Percentiles rank a stretch among this genome's conserved stretches.
Evolutionary conservation across 768 basidiomycete species (phyloP).

Genomic region (Leccinum barrowsii): DNA sequence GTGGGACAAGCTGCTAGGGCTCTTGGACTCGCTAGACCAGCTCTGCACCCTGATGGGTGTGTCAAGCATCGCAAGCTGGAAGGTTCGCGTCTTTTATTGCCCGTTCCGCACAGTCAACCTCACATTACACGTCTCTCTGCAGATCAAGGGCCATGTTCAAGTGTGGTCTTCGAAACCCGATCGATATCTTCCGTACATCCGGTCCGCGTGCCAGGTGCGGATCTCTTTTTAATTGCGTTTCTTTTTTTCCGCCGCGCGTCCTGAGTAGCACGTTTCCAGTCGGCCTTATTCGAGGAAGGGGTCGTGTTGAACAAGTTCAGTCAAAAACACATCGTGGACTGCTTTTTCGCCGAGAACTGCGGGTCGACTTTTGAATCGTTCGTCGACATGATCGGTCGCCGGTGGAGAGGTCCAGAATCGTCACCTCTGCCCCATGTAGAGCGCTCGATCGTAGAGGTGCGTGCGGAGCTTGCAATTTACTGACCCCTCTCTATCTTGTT

Average conservation of each 20-base stretch:
- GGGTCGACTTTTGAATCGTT: slow-evolving; percentile 52
- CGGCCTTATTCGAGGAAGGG: slow-evolving; percentile 53
- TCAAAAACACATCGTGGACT: slow-evolving; percentile 54
- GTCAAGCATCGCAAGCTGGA: slow-evolving; percentile 54
- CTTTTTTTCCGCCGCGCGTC: not conserved
- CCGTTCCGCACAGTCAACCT: not conserved
- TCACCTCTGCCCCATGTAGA: slow-evolving; percentile 42
- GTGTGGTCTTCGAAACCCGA: slow-evolving; percentile 43
- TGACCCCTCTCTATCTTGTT: not conserved
- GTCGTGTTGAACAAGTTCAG: slow-evolving; percentile 50
- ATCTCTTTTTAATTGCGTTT: not conserved
- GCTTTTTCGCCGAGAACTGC: slow-evolving; percentile 61
- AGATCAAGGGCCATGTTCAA: slow-evolving; percentile 51
- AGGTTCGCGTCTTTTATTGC: slow-evolving; percentile 38
- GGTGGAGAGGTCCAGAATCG: slow-evolving; percentile 36
- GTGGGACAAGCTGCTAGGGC: slow-evolving; percentile 46
- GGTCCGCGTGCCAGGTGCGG: slow-evolving; percentile 62
- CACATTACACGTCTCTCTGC: not conserved
- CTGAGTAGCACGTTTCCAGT: slow-evolving; percentile 35
- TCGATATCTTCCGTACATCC: slow-evolving; percentile 50
- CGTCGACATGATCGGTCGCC: slow-evolving; percentile 33
- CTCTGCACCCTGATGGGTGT: slow-evolving; percentile 43
- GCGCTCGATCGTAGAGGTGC: slow-evolving; percentile 36
- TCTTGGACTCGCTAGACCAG: slow-evolving; percentile 59
- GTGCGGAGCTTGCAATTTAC: not conserved